Base-by-base conservation (phyloP, 1,284 basidiomycete species). In the Cryptococcus sp. region DNA sequence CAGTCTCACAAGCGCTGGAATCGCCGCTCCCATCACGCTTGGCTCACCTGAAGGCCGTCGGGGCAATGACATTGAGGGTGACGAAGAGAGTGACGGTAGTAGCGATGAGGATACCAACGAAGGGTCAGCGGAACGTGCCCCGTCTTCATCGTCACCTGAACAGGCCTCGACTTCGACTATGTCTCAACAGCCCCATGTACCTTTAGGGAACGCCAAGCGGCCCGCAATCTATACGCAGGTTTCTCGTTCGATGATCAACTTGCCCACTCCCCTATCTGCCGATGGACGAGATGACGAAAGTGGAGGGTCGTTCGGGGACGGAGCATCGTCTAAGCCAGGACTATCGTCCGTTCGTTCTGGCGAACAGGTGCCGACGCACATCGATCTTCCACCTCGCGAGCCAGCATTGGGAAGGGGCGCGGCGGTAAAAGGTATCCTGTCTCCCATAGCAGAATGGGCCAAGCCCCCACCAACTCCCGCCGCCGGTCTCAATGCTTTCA, bases 191-290 rank as follows among this genome's bases (percentile, higher is more conserved):
- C 38, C 54, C 8, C 16, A 25, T 3, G 46, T 39, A 34, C 29
- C 29, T 34, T 7, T 34, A 10, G 29, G 29, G 8, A 34, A 34
- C 29, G 29, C 8, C 29, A 34, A 34, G 29, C 29, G 29, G 29
- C 22, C 15, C 44, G 16, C 79, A 19, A 74, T 88, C 61, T 86
- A 86, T 68, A 81, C 83, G 50, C 86, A 85, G 29, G 81, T 82
- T 0, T 90, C 89, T 29, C 82, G 77, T 50, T 83, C 82, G 50
- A 83, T 85, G 81, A 70, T 83, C 61, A 80, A 85, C 66, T 73
- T 85, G 20, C 61, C 65, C 23, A 59, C 57, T 17, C 52, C 58
- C 26, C 54, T 13, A 49, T 59, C 34, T 44, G 15, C 55, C 46
- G 29, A 62, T 39, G 26, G 23, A 43, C 19, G 37, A 49, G n/a